Conservation (phyloP, 1,284 basidiomycete species). For the Ganoderma resinaceum region DNA sequence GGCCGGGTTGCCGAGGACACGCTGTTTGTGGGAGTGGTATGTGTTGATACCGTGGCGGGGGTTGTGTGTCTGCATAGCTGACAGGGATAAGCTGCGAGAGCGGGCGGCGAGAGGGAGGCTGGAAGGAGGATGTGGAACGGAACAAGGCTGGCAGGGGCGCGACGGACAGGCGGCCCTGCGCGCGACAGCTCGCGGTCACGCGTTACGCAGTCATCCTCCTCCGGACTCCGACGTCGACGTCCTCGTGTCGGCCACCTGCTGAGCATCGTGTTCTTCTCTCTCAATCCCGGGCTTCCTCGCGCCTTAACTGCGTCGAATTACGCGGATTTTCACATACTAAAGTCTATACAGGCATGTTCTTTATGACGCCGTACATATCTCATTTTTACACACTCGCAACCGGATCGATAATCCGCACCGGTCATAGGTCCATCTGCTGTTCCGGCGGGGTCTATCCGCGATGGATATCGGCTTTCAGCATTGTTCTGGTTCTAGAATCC, state of each 20-base stretch:
- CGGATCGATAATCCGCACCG: background rate
- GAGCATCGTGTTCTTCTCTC: background rate
- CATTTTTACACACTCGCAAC: conserved; percentile 3
- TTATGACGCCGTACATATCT: conserved; percentile 1
- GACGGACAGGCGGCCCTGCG: background rate
- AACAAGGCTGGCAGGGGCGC: background rate
- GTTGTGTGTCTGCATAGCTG: conserved; percentile 32
- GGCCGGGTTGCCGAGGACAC: conserved; percentile 62
- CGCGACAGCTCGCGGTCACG: conserved; percentile 10
- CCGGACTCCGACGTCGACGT: background rate
- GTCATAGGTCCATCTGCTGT: background rate
- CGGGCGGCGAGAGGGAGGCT: background rate
- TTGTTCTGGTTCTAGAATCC: background rate
- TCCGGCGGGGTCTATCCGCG: background rate
- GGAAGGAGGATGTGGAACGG: background rate
- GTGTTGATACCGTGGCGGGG: conserved; percentile 46
- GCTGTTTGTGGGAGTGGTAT: conserved; percentile 62
- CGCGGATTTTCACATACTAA: background rate
- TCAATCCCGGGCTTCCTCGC: background rate
- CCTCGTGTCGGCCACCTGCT: background rate
- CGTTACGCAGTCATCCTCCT: conserved; percentile 2
- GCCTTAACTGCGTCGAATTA: background rate
- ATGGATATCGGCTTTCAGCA: background rate
- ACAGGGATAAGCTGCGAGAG: background rate
- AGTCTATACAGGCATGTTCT: background rate